Evolutionary conservation across 768 basidiomycete genomes (phyloP).

Genomic region (Suillus cothurnatus): DNA sequence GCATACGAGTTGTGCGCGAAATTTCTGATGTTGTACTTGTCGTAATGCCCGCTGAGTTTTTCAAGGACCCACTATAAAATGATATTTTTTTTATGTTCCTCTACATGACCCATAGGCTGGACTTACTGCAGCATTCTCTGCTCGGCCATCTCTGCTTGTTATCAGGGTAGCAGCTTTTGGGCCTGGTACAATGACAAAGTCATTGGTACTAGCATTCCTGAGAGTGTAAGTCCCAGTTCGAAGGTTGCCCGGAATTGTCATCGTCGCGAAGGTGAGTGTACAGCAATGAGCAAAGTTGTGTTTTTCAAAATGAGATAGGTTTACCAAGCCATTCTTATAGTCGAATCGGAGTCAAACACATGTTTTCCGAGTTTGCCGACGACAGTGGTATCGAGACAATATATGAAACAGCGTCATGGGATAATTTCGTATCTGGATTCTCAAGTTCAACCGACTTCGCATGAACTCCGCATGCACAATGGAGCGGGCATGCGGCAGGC

Average conservation of each 20-base stretch:
- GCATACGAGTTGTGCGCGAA: constrained; percentile 1
- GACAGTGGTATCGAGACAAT: background rate
- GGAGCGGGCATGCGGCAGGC: background rate
- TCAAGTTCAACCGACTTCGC: background rate
- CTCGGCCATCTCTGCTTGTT: background rate
- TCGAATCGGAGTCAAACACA: background rate
- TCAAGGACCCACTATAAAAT: constrained; percentile 3
- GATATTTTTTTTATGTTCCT: background rate
- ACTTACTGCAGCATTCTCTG: constrained; percentile 6
- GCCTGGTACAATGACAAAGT: background rate
- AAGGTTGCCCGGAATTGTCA: background rate
- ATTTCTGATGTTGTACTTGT: constrained; percentile 7
- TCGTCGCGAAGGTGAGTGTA: background rate
- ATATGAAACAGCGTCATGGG: background rate
- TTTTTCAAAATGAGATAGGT: background rate
- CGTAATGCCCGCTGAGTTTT: constrained; percentile 6
- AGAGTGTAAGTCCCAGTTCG: constrained; percentile 4
- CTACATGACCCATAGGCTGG: background rate
- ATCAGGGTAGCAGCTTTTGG: background rate
- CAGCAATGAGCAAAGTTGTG: no score
- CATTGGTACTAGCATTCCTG: constrained; percentile 6
- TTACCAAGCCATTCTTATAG: constrained; percentile 2
- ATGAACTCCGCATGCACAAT: background rate
- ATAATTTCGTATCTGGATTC: background rate
- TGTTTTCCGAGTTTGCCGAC: background rate